Evolutionary conservation across 768 basidiomycete species (phyloP), one percentile per base, ranked within the genome.

Genomic region (Pleurotus pulmonarius): DNA sequence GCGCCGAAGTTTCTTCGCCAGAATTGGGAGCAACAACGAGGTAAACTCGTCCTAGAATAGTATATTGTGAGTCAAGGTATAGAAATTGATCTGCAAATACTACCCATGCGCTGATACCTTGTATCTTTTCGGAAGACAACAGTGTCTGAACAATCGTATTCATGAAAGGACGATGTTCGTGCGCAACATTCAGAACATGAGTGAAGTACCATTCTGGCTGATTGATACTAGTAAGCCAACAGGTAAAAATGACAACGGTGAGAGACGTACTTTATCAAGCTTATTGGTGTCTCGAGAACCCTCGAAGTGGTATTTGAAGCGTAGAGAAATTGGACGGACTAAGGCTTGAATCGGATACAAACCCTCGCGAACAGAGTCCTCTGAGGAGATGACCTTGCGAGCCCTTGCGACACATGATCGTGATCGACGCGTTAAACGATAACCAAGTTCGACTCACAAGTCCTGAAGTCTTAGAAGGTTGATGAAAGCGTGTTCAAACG

Each of bases 201-300:
- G 93, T 88, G 67, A 98, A 91, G 64, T 92, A 98, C 92, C 95
- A 98, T 69, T 98, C 97, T 1, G 97, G 96, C 93, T 96, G 64
- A 20, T 37, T 53, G 40, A 34, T 22, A 37, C 41, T 4, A 51
- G 41, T 40, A 52, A 55, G 43, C n/a, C 39, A 24, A 9, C n/a
- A 34, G 16, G 34, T 15, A 46, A 39, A 1, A 58, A 29, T 46
- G 1, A 29, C 29, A 7, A 2, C 13, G 34, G 16, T 3, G 24
- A 9, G 18, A 26, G 41, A 47, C 56, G 49, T 51, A 90, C 94
- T 83, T 98, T 98, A 73, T 98, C 96, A 8, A 94, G 69, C 51
- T 92, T 80, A 69, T 98, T 99, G 0, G 97, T 99, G 61, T 85
- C 83, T 37, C 93, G 78, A 15, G 82, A 77, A 0, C 90, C 85